Percentiles rank a stretch among this genome's conserved stretches.
These are phyloP conservation scores for Microdochium bolleyi DNA, from an alignment of 2,329 filamentous ascomycete species.

Conservation along the genomic window DNA sequence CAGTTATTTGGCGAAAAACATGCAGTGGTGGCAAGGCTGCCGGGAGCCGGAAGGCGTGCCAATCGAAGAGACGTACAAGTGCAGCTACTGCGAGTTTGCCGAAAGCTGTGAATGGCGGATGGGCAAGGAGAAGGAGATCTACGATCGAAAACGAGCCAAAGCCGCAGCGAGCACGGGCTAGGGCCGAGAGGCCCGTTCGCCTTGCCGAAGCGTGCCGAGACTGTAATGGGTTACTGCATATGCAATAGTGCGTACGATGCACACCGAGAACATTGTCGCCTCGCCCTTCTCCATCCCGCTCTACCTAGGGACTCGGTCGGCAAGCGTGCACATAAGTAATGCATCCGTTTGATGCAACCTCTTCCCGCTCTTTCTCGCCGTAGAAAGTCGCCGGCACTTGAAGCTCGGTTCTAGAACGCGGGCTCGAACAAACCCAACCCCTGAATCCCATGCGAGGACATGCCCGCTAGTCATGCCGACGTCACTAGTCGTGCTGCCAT, in stretches of 20 bases:
- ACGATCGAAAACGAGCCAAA: slow-evolving; percentile 8
- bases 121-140: slow-evolving; percentile 53
- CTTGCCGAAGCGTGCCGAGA: not conserved
- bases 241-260: too few relatives aligned
- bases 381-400: not conserved
- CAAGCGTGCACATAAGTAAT: too few relatives aligned
- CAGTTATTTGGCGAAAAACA: slow-evolving; percentile 57
- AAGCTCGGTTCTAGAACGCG: not conserved
- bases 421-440: not conserved
- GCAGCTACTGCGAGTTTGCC: slow-evolving; percentile 74
- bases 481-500: not conserved
- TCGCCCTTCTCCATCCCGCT: too few relatives aligned
- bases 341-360: not conserved
- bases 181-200: not conserved
- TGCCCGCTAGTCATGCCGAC: not conserved
- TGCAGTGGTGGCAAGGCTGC: slow-evolving; percentile 84
- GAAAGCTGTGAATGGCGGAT: slow-evolving; percentile 72
- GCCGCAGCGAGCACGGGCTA: not conserved
- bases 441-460: not conserved
- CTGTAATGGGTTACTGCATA: too few relatives aligned
- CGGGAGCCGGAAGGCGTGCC: slow-evolving; percentile 66
- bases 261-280: too few relatives aligned
- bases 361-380: not conserved
- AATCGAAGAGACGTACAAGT: slow-evolving; percentile 85
- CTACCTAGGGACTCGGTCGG: too few relatives aligned